Evolutionary conservation across 1,284 basidiomycete species (phyloP).

Genomic region (Marasmius fiardii): DNA sequence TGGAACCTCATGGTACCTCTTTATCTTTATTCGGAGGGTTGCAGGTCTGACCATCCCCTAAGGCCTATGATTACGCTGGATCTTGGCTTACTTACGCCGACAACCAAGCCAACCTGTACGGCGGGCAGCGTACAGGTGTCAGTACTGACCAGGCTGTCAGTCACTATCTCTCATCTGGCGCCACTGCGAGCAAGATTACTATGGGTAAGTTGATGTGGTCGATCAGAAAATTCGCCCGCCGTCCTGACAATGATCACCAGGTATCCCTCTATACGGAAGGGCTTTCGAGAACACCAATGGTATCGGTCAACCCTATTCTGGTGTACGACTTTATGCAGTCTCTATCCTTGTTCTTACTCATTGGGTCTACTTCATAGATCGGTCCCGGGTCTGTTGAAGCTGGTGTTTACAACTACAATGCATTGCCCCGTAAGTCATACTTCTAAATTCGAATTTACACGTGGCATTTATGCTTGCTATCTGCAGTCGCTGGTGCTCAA

Average conservation of each 20-base stretch:
- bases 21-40: neutral
- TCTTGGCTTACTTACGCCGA: constrained; percentile 65
- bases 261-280: constrained; percentile 83
- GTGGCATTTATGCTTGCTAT: neutral
- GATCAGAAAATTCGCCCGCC: constrained; percentile 1
- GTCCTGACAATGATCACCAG: constrained; percentile 29
- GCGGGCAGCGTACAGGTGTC: constrained; percentile 54
- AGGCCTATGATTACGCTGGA: constrained; percentile 80
- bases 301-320: constrained; percentile 70
- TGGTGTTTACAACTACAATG: constrained; percentile 76
- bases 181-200: constrained; percentile 70
- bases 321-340: constrained; percentile 38
- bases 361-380: constrained; percentile 39
- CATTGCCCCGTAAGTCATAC: constrained; percentile 52
- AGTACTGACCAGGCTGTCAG: constrained; percentile 73
- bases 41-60: constrained; percentile 3
- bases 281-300: constrained; percentile 81
- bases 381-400: constrained; percentile 73
- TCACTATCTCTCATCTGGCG: constrained; percentile 66
- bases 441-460: neutral
- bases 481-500: constrained; percentile 50
- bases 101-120: constrained; percentile 84
- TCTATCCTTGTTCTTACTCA: neutral
- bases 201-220: constrained; percentile 51
- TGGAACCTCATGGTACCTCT: constrained; percentile 89